Evolutionary conservation across 495 filamentous ascomycete genomes (phyloP), one percentile per base, ranked within the genome.

Genomic region (Neurospora sublineolata): DNA sequence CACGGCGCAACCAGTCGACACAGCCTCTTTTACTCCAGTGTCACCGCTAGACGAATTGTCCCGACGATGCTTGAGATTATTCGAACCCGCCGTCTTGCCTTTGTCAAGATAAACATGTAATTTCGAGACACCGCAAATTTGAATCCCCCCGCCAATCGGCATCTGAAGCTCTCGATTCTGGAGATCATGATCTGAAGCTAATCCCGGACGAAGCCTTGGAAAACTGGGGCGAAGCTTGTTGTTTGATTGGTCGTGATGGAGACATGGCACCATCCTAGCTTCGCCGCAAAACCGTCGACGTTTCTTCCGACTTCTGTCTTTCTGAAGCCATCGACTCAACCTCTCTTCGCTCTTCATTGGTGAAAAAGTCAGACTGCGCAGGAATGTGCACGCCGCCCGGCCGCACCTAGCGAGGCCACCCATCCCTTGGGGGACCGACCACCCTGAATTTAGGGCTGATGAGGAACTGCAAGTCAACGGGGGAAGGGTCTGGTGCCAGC

Each of bases 401-500:
- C 52, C 52, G 52, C 52, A 64, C 27, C 52, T 18, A 30, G 52
- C 27, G 52, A 64, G 52, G 52, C 52, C 52, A 64, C 52, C 52
- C 52, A 64, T 33, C 27, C 7, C 52, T 64, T 64, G 3, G 52
- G 27, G 52, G 14, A 33, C 52, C 27, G 52, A 30, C 27, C 52
- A 67, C 46, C 70, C 70, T 73, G 72, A 41, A 70, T 69, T 70
- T 75, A 74, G 73, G 72, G 74, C 72, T 76, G 74, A 76, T 70
- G 52, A 72, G 67, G 60, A 37, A 58, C 64, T 72, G 70, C 72
- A 73, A 20, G 52, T 71, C 30, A 58, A 52, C 52, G 52, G 27
- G 27, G 5, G 39, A 18, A 69, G 67, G 33, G 36, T 58, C 41
- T 42, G 30, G 23, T 20, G 14, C 52, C 68, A 67, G 69, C 72